Base-by-base conservation (phyloP, 495 filamentous ascomycete species). In the Xylaria nigripes region DNA sequence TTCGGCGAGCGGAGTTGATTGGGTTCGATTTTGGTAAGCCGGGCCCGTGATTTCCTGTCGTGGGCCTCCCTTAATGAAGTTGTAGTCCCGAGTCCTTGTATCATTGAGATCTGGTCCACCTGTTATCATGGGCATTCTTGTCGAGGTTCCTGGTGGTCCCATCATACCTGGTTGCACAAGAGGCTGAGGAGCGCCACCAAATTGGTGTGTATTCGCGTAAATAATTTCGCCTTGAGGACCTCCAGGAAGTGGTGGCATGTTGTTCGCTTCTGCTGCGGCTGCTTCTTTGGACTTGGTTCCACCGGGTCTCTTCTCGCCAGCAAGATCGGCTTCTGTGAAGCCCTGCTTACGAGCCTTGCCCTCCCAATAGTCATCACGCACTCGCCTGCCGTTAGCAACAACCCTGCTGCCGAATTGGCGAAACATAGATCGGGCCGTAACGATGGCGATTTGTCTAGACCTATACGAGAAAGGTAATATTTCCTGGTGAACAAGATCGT, bases 391-490 rank as follows among this genome's bases (percentile, higher is more conserved):
- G 62, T 88, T 86, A 4, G 85, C 81, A 53, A 99, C 94, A 34
- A 99, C 85, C 49, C 94, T 78, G 61, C 90, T 95, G n/a, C 93
- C 93, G 65, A 99, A 99, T 69, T 99, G 93, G 16, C 93, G 85
- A 67, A 97, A 99, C 93, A 99, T 99, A 44, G 93, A 96, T 57
- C 87, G 84, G n/a, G 93, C 93, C 3, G 93, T 96, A 25, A 99
- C 93, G 54, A 99, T 97, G 23, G 93, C 94, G 55, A 97, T 99
- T 70, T 99, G 93, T 38, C 93, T 86, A 6, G 93, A 99, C 19
- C 94, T 82, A 63, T 99, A 99, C 21, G 93, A 97, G 70, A 97
- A 99, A 0, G 94, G 94, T 25, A 99, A 72, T 49, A 97, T 90
- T 62, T 96, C 93, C 70, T 97, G 90, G 51, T 84, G 76, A 32